A percentile compares a stretch with the other conserved stretches of the same genome.
phyloP scores from a whole-genome alignment of 345 rosid genomes.

The Heritiera littoralis region DNA sequence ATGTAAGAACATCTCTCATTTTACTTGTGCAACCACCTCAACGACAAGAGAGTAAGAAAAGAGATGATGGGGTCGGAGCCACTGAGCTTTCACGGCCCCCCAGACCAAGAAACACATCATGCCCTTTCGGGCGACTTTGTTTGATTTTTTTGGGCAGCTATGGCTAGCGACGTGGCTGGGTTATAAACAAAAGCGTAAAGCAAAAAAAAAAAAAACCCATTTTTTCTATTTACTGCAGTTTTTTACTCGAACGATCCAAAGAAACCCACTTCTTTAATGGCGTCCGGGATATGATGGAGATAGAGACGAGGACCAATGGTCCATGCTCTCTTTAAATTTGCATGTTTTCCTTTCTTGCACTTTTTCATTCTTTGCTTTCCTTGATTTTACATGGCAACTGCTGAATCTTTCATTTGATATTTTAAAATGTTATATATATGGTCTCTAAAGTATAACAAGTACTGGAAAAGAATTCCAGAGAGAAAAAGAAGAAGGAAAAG shows the following conservation, averaged over 20 bases:
- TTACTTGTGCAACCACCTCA: constrained; percentile 57
- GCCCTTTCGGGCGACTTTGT: background rate
- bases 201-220: too few species aligned
- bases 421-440: background rate
- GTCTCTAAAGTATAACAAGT: background rate
- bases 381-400: constrained; percentile 18
- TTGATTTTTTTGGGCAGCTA: background rate
- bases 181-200: too few species aligned
- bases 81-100: constrained; percentile 19
- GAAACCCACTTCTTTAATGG: background rate
- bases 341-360: background rate
- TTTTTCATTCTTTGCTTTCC: background rate
- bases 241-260: too few species aligned
- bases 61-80: constrained; percentile 32
- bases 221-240: too few species aligned
- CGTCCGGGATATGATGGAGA: background rate
- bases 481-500: background rate
- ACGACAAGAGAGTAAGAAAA: constrained; percentile 32
- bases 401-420: background rate
- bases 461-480: background rate
- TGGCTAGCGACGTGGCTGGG: background rate
- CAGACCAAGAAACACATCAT: background rate
- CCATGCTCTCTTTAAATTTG: background rate
- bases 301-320: background rate
- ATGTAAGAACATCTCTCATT: constrained; percentile 29